Evolutionary conservation across 163 green algal genomes (phyloP).

Genomic region (Trebouxiophyceae sp.): DNA sequence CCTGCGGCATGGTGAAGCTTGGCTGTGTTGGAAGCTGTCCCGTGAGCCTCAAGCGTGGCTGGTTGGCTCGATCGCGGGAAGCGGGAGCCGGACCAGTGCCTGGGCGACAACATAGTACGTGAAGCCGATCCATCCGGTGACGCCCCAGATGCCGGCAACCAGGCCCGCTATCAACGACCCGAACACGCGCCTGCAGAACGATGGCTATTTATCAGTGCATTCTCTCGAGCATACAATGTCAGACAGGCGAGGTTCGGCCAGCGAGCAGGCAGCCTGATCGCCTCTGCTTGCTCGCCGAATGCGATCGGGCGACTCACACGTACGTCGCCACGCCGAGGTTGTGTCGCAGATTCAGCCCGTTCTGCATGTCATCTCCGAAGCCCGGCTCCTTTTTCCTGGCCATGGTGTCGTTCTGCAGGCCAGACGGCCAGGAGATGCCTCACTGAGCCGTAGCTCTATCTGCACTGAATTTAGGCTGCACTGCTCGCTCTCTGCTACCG

Average conservation of each 20-base stretch:
- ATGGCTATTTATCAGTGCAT: neutral
- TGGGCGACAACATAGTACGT: conserved; percentile 30
- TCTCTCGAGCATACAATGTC: neutral
- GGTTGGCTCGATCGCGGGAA: neutral
- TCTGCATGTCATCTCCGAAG: neutral
- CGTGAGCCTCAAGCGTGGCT: neutral
- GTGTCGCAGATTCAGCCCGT: conserved; percentile 13
- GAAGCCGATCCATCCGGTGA: conserved; percentile 48
- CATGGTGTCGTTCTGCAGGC: too few relatives aligned
- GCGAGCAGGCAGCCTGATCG: neutral
- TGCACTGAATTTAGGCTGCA: too few relatives aligned
- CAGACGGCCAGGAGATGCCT: too few relatives aligned
- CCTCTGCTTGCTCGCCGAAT: neutral
- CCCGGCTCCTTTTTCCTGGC: too few relatives aligned
- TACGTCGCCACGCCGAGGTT: conserved; percentile 25
- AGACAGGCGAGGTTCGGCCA: neutral
- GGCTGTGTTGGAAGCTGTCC: neutral
- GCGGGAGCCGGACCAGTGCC: conserved; percentile 10
- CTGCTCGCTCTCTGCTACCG: too few relatives aligned
- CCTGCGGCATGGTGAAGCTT: neutral
- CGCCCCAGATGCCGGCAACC: conserved; percentile 30
- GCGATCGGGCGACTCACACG: conserved; percentile 10
- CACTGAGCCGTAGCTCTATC: too few relatives aligned
- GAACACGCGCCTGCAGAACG: conserved; percentile 40
- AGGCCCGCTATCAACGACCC: conserved; percentile 35